phyloP scores from a whole-genome alignment of 2,329 filamentous ascomycete genomes.

The Fusarium mexicanum region DNA sequence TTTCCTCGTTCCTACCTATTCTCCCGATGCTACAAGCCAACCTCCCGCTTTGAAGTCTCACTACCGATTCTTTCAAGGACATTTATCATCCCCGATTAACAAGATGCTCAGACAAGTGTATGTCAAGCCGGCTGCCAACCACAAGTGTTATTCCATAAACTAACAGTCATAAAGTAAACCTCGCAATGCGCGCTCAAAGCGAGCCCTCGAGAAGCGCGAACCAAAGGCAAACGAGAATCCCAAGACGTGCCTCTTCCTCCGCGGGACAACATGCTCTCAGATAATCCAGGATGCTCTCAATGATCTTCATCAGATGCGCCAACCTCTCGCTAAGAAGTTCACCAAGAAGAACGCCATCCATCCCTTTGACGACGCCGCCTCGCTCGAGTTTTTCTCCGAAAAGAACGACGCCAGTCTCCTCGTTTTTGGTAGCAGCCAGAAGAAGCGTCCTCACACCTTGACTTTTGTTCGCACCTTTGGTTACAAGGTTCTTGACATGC shows the following conservation, averaged over 20 bases:
- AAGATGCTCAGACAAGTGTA: slow-evolving; percentile 63
- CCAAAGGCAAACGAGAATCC: slow-evolving; percentile 90
- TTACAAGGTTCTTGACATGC: slow-evolving; percentile 92
- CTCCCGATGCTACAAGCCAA: slow-evolving; percentile 11
- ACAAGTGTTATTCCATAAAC: neutral
- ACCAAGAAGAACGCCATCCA: slow-evolving; percentile 97
- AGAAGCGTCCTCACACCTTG: slow-evolving; percentile 94
- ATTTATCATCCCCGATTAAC: slow-evolving; percentile 19
- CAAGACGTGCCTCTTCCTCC: slow-evolving; percentile 89
- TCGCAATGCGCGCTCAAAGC: slow-evolving; percentile 86
- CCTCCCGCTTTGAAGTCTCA: slow-evolving; percentile 20
- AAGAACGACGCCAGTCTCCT: slow-evolving; percentile 94
- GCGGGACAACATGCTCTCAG: slow-evolving; percentile 85
- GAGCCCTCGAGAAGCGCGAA: slow-evolving; percentile 91
- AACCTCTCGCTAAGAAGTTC: slow-evolving; percentile 88
- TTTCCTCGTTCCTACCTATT: slow-evolving; percentile 30
- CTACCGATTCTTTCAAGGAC: slow-evolving; percentile 16
- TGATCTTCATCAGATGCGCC: slow-evolving; percentile 86
- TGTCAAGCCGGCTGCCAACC: slow-evolving; percentile 21
- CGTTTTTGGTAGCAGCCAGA: slow-evolving; percentile 84
- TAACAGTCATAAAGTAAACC: slow-evolving; percentile 59
- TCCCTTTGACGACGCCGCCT: slow-evolving; percentile 89
- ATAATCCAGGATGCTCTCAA: slow-evolving; percentile 83
- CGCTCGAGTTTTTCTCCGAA: slow-evolving; percentile 92
- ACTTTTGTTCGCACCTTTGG: slow-evolving; percentile 86